Conservation (phyloP, 2,329 filamentous ascomycete species). For the Fusarium hostae region DNA sequence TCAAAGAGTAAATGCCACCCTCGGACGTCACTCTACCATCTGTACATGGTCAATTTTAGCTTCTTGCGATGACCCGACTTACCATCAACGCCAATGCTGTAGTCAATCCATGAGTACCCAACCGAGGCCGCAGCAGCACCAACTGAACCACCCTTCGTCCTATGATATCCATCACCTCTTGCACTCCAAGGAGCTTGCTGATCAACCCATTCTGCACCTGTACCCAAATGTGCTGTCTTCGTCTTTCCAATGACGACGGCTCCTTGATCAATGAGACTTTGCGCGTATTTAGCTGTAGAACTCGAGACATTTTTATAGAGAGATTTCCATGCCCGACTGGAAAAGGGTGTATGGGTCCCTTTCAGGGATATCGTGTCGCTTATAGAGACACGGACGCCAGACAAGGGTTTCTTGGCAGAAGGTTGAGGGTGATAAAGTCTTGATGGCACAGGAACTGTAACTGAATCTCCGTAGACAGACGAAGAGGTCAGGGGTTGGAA, state of each 20-base stretch:
- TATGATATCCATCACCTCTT: conserved; percentile 60
- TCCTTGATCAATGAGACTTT: conserved; percentile 68
- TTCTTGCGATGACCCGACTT: conserved; percentile 14
- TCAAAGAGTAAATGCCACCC: conserved; percentile 48
- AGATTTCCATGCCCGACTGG: conserved; percentile 67
- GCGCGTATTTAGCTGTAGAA: conserved; percentile 61
- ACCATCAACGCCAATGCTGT: conserved; percentile 53
- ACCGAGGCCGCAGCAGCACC: conserved; percentile 54
- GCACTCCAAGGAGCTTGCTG: conserved; percentile 56
- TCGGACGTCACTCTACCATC: conserved; percentile 39
- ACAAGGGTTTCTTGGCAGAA: conserved; percentile 48
- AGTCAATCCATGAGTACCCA: conserved; percentile 56
- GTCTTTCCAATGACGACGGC: conserved; percentile 66
- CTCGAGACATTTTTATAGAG: conserved; percentile 59
- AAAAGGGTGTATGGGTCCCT: conserved; percentile 67
- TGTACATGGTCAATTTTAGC: conserved; percentile 31
- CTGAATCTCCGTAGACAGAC: conserved; percentile 41
- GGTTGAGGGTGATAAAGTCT: conserved; percentile 49
- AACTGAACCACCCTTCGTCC: conserved; percentile 48
- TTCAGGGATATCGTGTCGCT: conserved; percentile 49
- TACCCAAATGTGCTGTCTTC: conserved; percentile 60
- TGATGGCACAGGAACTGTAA: conserved; percentile 53
- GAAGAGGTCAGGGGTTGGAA: conserved; percentile 47
- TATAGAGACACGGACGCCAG: conserved; percentile 51
- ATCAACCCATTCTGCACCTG: conserved; percentile 56